Base-by-base conservation (phyloP, 2,329 filamentous ascomycete genomes). In the Ophiosphaerella narmari region DNA sequence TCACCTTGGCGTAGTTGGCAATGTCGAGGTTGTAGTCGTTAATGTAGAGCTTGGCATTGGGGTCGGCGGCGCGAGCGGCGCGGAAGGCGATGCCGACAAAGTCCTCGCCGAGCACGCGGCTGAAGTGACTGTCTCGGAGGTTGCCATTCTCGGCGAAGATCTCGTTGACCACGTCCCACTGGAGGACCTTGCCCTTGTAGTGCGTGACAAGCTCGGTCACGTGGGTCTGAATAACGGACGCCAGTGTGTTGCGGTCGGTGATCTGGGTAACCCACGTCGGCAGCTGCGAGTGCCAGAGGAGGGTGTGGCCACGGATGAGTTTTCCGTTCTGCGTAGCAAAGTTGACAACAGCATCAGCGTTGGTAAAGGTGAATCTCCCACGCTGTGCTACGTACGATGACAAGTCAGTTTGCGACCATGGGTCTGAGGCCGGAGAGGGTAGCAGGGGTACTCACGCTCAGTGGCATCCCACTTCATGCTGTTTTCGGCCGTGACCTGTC, bases 31-130 rank as follows among this genome's bases (percentile, higher is more conserved):
- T 80, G 69, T 79, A 80, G 65, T 91, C 87, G 71, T 91, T 91
- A 75, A 91, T 89, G 77, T 89, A 91, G 32, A 90, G 77, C 75
- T 86, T 87, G 4, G 85, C 86, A 49, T 74, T 63, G 2, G 88
- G 86, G 67, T 90, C 88, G 4, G 85, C 87, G 5, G 78, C 78
- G 46, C 82, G 80, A 13, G 88, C 88, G 2, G 87, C 83, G 53
- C 83, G 79, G 74, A 90, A 91, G 8, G 87, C 87, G 65, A 90
- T 88, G 31, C 78, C 76, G 42, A 91, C 84, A 65, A 87, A 90
- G 69, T 84, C 82, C 74, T 90, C 85, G 2, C 39, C 39, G 9
- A 41, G 39, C 7, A 41, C 39, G 9, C 39, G 39, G 24, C 24
- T 41, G 39, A 41, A 41, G 39, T 31, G 24, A 8, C 39, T 41